A percentile compares a stretch with the other conserved stretches of the same genome.
Evolutionary conservation across 805 yeast species (phyloP).

Genomic region (Clavispora fructus): DNA sequence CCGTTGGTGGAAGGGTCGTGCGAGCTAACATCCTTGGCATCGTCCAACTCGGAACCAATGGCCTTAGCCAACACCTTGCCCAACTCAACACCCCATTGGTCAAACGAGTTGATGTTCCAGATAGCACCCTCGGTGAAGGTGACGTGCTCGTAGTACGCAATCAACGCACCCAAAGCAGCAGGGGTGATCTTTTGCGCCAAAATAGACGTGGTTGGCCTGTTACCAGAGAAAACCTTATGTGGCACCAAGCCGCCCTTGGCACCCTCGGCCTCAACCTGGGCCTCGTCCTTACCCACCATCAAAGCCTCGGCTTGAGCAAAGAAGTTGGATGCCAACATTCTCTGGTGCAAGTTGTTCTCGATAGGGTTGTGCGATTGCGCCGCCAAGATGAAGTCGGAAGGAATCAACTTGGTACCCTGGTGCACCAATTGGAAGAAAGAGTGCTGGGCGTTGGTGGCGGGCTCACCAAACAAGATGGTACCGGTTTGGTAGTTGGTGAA

Average conservation of each 20-base stretch:
- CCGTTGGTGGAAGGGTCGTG: conserved; percentile 93
- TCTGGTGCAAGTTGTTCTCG: conserved; percentile 89
- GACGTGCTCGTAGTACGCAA: conserved; percentile 96
- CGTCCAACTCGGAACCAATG: conserved; percentile 83
- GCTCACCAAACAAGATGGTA: conserved; percentile 94
- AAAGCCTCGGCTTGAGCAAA: conserved; percentile 98
- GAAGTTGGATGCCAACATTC: conserved; percentile 98
- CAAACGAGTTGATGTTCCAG: conserved; percentile 99
- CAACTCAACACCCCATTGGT: conserved; percentile 99
- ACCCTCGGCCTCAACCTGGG: conserved; percentile 83
- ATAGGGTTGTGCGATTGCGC: conserved; percentile 98
- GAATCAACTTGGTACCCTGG: conserved; percentile 97
- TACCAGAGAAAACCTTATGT: conserved; percentile 95
- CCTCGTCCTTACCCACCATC: conserved; percentile 90
- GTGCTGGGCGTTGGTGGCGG: conserved; percentile 98
- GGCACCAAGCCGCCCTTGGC: conserved; percentile 81
- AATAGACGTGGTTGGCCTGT: conserved; percentile 98
- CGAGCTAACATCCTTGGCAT: conserved; percentile 44
- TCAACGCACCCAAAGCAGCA: conserved; percentile 90
- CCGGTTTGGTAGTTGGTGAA: conserved; percentile 96
- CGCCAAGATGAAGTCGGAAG: conserved; percentile 93
- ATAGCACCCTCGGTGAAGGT: conserved; percentile 98
- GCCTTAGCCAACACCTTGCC: conserved; percentile 97
- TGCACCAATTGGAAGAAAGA: conserved; percentile 99
- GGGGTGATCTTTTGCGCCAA: conserved; percentile 95